Evolutionary conservation across 768 basidiomycete species (phyloP).

Genomic region (Piloderma croceum): DNA sequence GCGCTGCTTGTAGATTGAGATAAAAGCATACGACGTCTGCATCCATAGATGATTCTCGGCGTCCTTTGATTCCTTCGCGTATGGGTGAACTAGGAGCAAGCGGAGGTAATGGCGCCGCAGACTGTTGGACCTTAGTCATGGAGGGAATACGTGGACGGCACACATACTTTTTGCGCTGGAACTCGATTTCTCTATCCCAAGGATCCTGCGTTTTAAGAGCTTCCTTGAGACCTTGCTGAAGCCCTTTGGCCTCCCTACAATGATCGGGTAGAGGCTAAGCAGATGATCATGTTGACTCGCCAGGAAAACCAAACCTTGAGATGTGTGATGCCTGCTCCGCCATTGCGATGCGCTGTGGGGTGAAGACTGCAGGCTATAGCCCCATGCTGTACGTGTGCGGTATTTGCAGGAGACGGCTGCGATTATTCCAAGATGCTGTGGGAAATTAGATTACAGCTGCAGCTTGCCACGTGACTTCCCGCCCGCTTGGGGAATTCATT

Average conservation of each 20-base stretch:
- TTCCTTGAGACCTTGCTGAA: slow-evolving; percentile 71
- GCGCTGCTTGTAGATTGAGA: slow-evolving; percentile 74
- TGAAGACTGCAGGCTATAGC: no score
- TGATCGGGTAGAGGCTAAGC: not conserved
- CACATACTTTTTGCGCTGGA: slow-evolving; percentile 78
- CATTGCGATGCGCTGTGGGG: not conserved
- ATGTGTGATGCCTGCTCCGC: not conserved
- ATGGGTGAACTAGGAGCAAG: slow-evolving; percentile 63
- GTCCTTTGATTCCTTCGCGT: slow-evolving; percentile 69
- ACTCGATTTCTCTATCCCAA: slow-evolving; percentile 83
- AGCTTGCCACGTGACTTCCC: no score
- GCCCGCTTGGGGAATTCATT: no score
- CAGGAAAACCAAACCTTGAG: not conserved
- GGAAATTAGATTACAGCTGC: no score
- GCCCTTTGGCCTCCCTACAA: slow-evolving; percentile 70
- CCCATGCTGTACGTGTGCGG: no score
- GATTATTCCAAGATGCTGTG: no score
- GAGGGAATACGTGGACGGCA: slow-evolving; percentile 3
- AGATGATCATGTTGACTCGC: not conserved
- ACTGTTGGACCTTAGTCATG: slow-evolving; percentile 30
- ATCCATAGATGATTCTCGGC: slow-evolving; percentile 86
- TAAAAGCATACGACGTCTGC: slow-evolving; percentile 85
- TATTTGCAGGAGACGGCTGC: no score
- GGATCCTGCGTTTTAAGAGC: slow-evolving; percentile 68
- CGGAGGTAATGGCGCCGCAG: slow-evolving; percentile 66